phyloP scores from a whole-genome alignment of 83 land plant genomes.

The Picea mariana region DNA sequence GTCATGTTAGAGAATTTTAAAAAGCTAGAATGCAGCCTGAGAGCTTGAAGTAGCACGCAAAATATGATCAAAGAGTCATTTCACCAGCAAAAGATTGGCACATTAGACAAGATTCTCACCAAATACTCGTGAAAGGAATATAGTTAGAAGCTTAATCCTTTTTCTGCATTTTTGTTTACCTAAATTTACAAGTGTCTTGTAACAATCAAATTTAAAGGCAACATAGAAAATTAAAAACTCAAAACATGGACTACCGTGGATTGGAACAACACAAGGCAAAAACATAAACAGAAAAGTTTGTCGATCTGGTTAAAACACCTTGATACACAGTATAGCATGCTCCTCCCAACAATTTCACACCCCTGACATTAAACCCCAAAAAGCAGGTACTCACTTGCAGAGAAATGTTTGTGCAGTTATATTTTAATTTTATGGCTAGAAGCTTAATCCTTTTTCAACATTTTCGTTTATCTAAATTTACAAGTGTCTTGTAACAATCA shows the following conservation, averaged over 20 bases:
- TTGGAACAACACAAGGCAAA: background rate
- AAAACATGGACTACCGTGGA: too few species aligned
- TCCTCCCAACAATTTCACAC: background rate
- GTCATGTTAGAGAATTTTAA: constrained; percentile 1
- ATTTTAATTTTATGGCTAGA: background rate
- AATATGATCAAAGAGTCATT: background rate
- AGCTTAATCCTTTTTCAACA: background rate
- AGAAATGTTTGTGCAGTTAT: background rate
- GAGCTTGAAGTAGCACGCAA: background rate
- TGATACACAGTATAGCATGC: background rate
- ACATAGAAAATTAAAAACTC: background rate
- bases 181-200: background rate
- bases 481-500: background rate
- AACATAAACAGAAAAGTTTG: too few species aligned
- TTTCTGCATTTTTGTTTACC: background rate
- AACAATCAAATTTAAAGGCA: background rate
- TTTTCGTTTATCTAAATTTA: background rate
- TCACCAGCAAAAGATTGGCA: background rate
- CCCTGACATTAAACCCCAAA: background rate
- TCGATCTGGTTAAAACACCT: too few species aligned
- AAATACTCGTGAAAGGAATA: background rate
- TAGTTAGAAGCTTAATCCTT: background rate
- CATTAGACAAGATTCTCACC: background rate
- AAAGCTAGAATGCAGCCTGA: background rate
- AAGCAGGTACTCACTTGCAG: background rate